A percentile compares a stretch with the other conserved stretches of the same genome.
Evolutionary conservation across 2,329 filamentous ascomycete species (phyloP).

Genomic region (Metarhizium brunneum): DNA sequence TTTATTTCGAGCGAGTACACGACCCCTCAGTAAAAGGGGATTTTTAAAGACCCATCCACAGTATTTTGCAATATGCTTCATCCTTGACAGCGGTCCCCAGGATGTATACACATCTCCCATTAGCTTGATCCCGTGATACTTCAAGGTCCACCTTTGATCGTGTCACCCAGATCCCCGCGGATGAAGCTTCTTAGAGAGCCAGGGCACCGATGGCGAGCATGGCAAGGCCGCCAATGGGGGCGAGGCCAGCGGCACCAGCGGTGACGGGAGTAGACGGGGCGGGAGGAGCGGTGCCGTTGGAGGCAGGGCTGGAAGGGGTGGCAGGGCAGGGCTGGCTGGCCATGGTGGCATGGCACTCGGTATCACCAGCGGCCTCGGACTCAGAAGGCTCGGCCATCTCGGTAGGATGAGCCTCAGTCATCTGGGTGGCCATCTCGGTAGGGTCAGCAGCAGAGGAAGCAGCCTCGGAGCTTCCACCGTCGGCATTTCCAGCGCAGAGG

Average conservation of each 20-base stretch:
- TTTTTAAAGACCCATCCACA: slow-evolving; percentile 5
- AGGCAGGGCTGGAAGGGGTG: background rate
- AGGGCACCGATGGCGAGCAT: slow-evolving; percentile 22
- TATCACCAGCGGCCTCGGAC: slow-evolving; percentile 4
- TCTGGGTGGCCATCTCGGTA: background rate
- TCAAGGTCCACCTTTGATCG: background rate
- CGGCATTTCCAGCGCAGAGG: slow-evolving; percentile 19
- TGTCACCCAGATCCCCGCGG: background rate
- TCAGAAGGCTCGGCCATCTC: slow-evolving; percentile 6
- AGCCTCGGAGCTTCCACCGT: slow-evolving; percentile 3
- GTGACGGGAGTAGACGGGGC: slow-evolving; percentile 10
- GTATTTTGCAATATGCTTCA: background rate
- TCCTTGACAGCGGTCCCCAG: background rate
- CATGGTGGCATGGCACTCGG: slow-evolving; percentile 7
- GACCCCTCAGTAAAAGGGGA: background rate
- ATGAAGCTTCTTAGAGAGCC: slow-evolving; percentile 23
- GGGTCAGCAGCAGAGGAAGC: slow-evolving; percentile 3
- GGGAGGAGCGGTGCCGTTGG: slow-evolving; percentile 10
- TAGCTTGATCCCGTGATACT: too few relatives aligned
- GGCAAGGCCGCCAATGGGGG: slow-evolving; percentile 22
- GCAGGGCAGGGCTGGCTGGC: background rate
- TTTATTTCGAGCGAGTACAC: slow-evolving; percentile 10
- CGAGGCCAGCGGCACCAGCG: slow-evolving; percentile 21
- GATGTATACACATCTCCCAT: background rate
- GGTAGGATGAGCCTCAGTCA: background rate